A percentile compares a stretch with the other conserved stretches of the same genome.
Evolutionary conservation across 805 yeast species (phyloP).

Genomic region (Saccharomycopsis selenospora): DNA sequence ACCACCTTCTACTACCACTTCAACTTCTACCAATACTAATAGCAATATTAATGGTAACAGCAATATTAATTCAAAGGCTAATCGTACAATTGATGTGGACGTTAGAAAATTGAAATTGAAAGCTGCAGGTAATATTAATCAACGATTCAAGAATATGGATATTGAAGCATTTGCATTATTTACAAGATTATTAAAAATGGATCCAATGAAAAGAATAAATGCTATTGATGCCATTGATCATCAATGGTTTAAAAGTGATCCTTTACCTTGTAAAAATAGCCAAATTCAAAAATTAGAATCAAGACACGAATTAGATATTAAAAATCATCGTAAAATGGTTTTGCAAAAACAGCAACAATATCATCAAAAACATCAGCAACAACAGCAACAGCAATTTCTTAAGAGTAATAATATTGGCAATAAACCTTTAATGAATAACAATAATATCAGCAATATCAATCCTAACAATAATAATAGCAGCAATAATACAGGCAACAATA

Average conservation of each 20-base stretch:
- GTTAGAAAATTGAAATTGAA: conserved; percentile 21
- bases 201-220: conserved; percentile 68
- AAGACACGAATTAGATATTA: conserved; percentile 80
- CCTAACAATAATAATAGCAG: too few relatives aligned
- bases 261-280: conserved; percentile 49
- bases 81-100: conserved; percentile 11
- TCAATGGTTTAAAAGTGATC: conserved; percentile 58
- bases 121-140: conserved; percentile 37
- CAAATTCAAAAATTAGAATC: conserved; percentile 72
- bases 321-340: conserved; percentile 25
- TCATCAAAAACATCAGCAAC: background rate
- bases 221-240: conserved; percentile 74
- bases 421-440: background rate
- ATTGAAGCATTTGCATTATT: conserved; percentile 49
- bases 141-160: conserved; percentile 38
- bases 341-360: background rate
- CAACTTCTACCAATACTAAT: background rate
- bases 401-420: too few relatives aligned
- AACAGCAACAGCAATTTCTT: background rate
- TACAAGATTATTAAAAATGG: conserved; percentile 52
- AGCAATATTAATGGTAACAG: background rate
- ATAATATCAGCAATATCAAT: background rate
- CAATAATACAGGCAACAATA: too few relatives aligned
- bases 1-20: background rate
- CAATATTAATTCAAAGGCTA: too few relatives aligned